Base-by-base conservation (phyloP, 192 early-diverging fungal genomes). In the Rhizoclosmatium globosum region DNA sequence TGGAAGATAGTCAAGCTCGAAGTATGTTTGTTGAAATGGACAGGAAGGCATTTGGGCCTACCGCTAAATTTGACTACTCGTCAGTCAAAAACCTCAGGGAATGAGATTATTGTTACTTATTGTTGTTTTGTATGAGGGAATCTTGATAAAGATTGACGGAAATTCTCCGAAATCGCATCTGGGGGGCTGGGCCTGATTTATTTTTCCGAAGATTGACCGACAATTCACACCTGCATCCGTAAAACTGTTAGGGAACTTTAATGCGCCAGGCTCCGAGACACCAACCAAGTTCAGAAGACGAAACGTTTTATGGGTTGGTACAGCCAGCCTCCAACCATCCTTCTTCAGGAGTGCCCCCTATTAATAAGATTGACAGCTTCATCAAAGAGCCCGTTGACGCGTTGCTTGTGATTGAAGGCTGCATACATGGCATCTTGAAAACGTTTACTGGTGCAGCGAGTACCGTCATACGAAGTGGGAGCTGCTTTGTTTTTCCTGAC, bases 1-100 rank as follows among this genome's bases (percentile, higher is more conserved):
- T 99, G 17, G 74, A 82, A 3, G 91, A 97, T 74, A 88, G 94
- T 1, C 79, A 87, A 47, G 76, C 72, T 23, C 79, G 93, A 38
- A 19, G 47, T 4, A 57, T 81, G 64, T 70, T 84, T 38, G 43
- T 69, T 65, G 64, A 82, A 13, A 31, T 79, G 70, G 64, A 70
- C 13, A 50, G 72, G 45, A 62, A 74, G 23, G 72, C 59, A 44
- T 74, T 74, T 64, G 72, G 72, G 7, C 72, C 72, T 43, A 7
- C 56, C 4, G 72, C 72, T 2, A 74, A 62, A n/a, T 42, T 62
- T 2, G 39, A 42, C 9, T 19, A 41, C n/a, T 38, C 21, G 1
- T n/a, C 58, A 21, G 9, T 17, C 21, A 31, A 4, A 7, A 45
- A 46, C 43, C 43, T 68, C 38, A 1, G 21, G 45, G 42, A 68